These are phyloP conservation scores for Auricularia sp. DNA, from an alignment of 768 basidiomycete genomes.

Conservation along the genomic window DNA sequence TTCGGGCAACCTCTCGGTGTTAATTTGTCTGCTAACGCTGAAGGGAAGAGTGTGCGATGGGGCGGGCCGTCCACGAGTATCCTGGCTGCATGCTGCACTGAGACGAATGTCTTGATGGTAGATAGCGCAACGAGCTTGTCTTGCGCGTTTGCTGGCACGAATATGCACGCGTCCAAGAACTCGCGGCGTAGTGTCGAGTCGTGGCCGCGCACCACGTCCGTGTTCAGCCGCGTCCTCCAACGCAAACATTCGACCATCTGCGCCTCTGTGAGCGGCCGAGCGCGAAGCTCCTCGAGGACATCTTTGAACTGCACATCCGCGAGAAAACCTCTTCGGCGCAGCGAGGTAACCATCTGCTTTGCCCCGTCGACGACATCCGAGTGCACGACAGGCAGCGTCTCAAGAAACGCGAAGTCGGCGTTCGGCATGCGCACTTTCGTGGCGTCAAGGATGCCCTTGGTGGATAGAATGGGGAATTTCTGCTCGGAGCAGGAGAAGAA, in stretches of 20 bases:
- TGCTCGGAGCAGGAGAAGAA: conserved; percentile 61
- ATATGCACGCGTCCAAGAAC: conserved; percentile 61
- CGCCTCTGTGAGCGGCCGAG: conserved; percentile 53
- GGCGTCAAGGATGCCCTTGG: conserved; percentile 56
- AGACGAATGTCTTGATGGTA: conserved; percentile 62
- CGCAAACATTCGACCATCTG: conserved; percentile 76
- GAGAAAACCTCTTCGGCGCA: conserved; percentile 56
- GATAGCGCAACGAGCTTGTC: conserved; percentile 59
- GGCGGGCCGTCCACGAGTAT: conserved; percentile 59
- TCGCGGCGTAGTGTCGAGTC: conserved; percentile 34
- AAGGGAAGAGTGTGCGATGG: conserved; percentile 65
- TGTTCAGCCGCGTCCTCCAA: conserved; percentile 35
- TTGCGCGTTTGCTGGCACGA: conserved; percentile 30
- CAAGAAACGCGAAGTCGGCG: conserved; percentile 64
- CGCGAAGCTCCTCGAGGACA: conserved; percentile 65
- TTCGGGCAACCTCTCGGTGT: conserved; percentile 33
- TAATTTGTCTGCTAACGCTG: conserved; percentile 49
- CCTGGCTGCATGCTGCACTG: conserved; percentile 42
- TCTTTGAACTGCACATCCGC: conserved; percentile 71
- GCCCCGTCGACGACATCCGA: conserved; percentile 47
- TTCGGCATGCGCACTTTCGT: conserved; percentile 66
- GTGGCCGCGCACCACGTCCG: conserved; percentile 10
- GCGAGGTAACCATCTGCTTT: conserved; percentile 44
- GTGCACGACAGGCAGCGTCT: conserved; percentile 65
- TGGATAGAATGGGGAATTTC: conserved; percentile 63